Base-by-base conservation (phyloP, 352 stramenopile species). In the Peronosclerospora sorghi region DNA sequence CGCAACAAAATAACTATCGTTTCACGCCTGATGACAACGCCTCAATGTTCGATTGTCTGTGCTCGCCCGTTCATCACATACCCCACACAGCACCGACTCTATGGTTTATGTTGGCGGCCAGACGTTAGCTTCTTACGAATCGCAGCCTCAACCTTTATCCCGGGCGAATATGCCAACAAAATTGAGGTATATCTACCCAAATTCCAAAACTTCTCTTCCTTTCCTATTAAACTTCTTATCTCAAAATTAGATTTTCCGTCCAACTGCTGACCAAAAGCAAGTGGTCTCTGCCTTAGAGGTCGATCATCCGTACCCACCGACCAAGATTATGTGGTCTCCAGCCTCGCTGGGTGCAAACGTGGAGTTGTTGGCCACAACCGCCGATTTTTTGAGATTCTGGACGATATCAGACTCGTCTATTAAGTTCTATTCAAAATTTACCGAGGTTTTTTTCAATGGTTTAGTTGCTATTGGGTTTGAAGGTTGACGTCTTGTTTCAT, bases 251-350 rank as follows among this genome's bases (percentile, higher is more conserved):
- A 76, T 86, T 40, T 68, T 86, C 37, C 65, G 79, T 20, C 69
- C 73, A 12, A 83, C 61, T 8, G 28, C 38, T 10, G 70, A 74
- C 37, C 53, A 73, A n/a, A 79, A 57, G 14, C 54, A 74, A 20
- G 47, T 89, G 2, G 54, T 82, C 7, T 82, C 65, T 17, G 61
- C 70, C 8, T 60, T 83, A 8, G 70, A 85, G 50, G 83, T 87
- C 34, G 81, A 90, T 32, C 81, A 94, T 26, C 76, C 81, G 42
- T 94, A 94, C 47, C 81, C 81, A 5, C 74, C 81, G 13, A 91
- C 81, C 24, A 90, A 90, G 42, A 79, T 94, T 24, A 86, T 91
- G 72, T 94, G 81, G 81, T 87, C 76, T 19, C 78, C 81, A 5
- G 57, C 62, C 17, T 65, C 62, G 14, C 56, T 81, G 12, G 48